phyloP scores from a whole-genome alignment of 768 basidiomycete genomes.

The Goffeauzyma gilvescens region DNA sequence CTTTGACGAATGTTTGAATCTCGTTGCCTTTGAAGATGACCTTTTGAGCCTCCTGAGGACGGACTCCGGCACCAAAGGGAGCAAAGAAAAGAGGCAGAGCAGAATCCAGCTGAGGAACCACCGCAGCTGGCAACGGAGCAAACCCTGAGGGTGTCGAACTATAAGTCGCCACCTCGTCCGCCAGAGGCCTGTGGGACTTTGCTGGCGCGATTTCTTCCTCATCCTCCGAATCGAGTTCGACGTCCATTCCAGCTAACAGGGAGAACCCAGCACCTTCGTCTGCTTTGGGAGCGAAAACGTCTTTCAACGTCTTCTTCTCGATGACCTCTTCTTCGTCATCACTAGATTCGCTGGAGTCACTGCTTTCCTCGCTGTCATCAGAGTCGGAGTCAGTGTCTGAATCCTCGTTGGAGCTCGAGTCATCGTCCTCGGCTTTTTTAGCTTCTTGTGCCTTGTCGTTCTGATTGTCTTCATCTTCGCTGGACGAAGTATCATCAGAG shows the following conservation, averaged over 20 bases:
- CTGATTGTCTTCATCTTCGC: too few relatives aligned
- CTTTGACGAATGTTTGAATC: conserved; percentile 13
- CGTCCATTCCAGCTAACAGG: conserved; percentile 15
- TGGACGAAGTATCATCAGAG: not conserved
- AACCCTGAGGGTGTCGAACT: not conserved
- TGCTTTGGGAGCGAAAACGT: conserved; percentile 15
- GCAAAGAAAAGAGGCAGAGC: conserved; percentile 1
- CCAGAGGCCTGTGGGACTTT: conserved; percentile 6
- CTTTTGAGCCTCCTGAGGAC: too few relatives aligned
- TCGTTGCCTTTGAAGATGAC: too few relatives aligned
- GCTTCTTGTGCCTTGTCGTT: too few relatives aligned
- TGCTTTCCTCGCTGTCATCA: not conserved
- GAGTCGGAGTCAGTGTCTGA: conserved; percentile 2
- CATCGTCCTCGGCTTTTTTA: not conserved
- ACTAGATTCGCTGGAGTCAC: not conserved
- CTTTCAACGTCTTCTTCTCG: conserved; percentile 11
- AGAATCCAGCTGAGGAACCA: not conserved
- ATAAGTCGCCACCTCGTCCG: not conserved
- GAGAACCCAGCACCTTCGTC: conserved; percentile 21
- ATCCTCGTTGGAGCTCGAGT: not conserved
- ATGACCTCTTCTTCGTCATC: conserved; percentile 5
- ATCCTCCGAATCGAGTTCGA: conserved; percentile 25
- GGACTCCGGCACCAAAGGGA: too few relatives aligned
- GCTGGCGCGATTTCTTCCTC: conserved; percentile 25
- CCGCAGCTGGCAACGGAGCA: not conserved